Percentiles rank a stretch among this genome's conserved stretches.
These are phyloP conservation scores for Emmonsia crescens DNA, from an alignment of 2,329 filamentous ascomycete genomes.

Conservation along the genomic window DNA sequence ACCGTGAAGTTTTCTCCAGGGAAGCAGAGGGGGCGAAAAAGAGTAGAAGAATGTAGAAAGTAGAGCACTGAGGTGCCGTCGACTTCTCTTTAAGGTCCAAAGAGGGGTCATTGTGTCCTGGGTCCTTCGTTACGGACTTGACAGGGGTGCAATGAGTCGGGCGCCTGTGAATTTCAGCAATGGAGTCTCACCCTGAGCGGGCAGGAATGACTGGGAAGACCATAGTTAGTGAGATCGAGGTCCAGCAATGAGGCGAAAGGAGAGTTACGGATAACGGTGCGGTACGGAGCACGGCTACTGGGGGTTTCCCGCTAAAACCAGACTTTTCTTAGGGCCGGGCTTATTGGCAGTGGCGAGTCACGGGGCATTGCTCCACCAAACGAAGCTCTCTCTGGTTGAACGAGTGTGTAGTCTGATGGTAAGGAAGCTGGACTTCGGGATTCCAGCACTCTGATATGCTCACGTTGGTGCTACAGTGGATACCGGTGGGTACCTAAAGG, in stretches of 20 bases:
- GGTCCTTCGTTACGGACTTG: background rate
- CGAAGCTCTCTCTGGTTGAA: background rate
- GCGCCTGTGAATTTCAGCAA: slow-evolving; percentile 1
- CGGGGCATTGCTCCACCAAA: background rate
- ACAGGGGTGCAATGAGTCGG: slow-evolving; percentile 1
- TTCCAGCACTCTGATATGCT: slow-evolving; percentile 3
- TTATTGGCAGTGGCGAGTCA: slow-evolving; percentile 1
- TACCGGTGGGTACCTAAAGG: background rate
- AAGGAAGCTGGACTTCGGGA: slow-evolving; percentile 1
- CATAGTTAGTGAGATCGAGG: background rate
- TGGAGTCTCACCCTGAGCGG: background rate
- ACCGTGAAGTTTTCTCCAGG: too few species aligned
- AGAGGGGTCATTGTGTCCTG: slow-evolving; percentile 1
- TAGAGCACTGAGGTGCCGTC: background rate
- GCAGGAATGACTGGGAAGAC: slow-evolving; percentile 1
- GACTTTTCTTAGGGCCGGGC: background rate
- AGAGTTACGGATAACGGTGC: slow-evolving; percentile 5
- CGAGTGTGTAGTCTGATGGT: background rate
- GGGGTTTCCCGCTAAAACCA: background rate
- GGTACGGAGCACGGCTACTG: slow-evolving; percentile 2
- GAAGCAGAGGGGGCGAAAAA: background rate
- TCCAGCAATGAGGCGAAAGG: background rate
- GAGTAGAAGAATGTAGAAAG: background rate
- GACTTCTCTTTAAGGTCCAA: slow-evolving; percentile 2
- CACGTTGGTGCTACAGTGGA: background rate